Conservation (phyloP, 2,329 filamentous ascomycete species). For the Xylaria sp. region DNA sequence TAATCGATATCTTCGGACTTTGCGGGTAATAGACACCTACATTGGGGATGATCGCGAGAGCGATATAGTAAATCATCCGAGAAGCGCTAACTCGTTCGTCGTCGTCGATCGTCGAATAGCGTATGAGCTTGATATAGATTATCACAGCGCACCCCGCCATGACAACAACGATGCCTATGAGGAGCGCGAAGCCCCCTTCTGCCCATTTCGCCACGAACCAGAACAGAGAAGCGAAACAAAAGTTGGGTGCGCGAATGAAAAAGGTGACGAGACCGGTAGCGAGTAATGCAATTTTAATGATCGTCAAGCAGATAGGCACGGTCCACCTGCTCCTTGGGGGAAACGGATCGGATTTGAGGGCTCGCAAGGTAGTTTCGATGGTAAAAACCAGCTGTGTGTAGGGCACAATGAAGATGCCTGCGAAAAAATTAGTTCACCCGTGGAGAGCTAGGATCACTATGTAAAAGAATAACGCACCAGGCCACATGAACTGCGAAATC, state of each 20-base stretch:
- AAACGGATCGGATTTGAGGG: slow-evolving; percentile 66
- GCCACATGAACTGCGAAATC: slow-evolving; percentile 68
- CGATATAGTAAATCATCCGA: slow-evolving; percentile 75
- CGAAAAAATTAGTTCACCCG: slow-evolving; percentile 43
- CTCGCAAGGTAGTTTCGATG: slow-evolving; percentile 68
- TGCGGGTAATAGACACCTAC: slow-evolving; percentile 55
- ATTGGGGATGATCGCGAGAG: slow-evolving; percentile 66
- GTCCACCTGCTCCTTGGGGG: slow-evolving; percentile 69
- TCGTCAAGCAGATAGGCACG: slow-evolving; percentile 65
- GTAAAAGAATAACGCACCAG: slow-evolving; percentile 57
- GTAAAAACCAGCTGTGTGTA: slow-evolving; percentile 74
- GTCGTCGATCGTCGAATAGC: slow-evolving; percentile 64
- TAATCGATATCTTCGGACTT: slow-evolving; percentile 37
- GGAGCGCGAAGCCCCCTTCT: slow-evolving; percentile 64
- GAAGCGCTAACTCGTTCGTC: slow-evolving; percentile 72
- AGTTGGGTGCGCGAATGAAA: slow-evolving; percentile 64
- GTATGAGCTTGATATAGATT: slow-evolving; percentile 68
- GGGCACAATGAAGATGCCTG: slow-evolving; percentile 74
- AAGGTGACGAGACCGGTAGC: slow-evolving; percentile 69
- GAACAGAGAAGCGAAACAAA: slow-evolving; percentile 74
- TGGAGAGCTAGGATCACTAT: background rate
- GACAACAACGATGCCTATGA: slow-evolving; percentile 62
- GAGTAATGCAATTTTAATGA: slow-evolving; percentile 63
- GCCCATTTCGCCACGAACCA: slow-evolving; percentile 74
- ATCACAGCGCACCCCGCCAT: slow-evolving; percentile 63